Conservation (phyloP, 768 basidiomycete genomes). For the Coprinopsis sp. region DNA sequence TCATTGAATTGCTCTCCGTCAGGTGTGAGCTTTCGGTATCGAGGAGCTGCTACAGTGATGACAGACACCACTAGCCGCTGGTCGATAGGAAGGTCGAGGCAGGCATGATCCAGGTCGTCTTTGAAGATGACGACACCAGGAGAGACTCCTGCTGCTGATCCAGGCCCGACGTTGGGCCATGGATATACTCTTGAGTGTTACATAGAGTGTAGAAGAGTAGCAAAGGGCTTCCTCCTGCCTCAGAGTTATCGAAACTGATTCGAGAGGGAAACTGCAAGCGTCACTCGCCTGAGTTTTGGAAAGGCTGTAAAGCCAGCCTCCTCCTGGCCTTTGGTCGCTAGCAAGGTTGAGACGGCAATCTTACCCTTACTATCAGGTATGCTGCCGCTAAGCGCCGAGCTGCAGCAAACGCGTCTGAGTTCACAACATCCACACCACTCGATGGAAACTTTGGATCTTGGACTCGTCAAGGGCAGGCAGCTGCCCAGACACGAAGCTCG, state of each 20-base stretch:
- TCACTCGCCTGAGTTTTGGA: constrained; percentile 27
- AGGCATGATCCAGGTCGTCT: constrained; percentile 40
- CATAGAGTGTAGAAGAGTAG: constrained; percentile 43
- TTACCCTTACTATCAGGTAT: constrained; percentile 21
- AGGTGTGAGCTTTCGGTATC: constrained; percentile 25
- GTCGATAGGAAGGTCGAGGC: constrained; percentile 26
- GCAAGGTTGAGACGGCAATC: constrained; percentile 35
- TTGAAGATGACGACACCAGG: constrained; percentile 45
- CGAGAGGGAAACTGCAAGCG: neutral
- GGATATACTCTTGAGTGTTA: constrained; percentile 41
- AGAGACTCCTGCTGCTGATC: constrained; percentile 37
- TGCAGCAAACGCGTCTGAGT: constrained; percentile 33
- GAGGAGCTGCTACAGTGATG: constrained; percentile 42
- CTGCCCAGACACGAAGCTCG: constrained; percentile 24
- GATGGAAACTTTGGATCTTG: constrained; percentile 13
- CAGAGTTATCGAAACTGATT: neutral
- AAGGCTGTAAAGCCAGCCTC: constrained; percentile 27
- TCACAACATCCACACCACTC: constrained; percentile 23
- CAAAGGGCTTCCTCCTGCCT: constrained; percentile 46
- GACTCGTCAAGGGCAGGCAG: constrained; percentile 21
- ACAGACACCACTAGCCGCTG: constrained; percentile 38
- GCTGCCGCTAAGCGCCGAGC: constrained; percentile 29
- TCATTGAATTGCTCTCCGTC: constrained; percentile 20
- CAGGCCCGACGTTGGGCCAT: constrained; percentile 41
- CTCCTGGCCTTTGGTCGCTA: constrained; percentile 28